Percentiles rank a stretch among this genome's conserved stretches.
phyloP scores from a whole-genome alignment of 805 yeast species.

The Saturnispora halmiae region DNA sequence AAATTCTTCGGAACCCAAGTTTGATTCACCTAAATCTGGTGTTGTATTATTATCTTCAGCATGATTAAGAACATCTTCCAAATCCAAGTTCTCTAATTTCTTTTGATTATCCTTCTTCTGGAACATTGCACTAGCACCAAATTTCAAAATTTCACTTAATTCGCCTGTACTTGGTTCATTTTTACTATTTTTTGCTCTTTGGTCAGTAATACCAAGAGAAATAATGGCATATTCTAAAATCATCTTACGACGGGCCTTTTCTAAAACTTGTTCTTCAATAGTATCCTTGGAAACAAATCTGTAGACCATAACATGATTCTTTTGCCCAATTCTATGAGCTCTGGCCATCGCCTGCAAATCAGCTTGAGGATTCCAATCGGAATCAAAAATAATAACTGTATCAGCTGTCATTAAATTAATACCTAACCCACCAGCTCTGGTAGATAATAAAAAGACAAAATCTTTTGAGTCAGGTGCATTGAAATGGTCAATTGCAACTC shows the following conservation, averaged over 20 bases:
- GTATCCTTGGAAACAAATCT: slow-evolving; percentile 97
- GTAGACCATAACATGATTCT: slow-evolving; percentile 94
- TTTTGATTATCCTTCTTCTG: slow-evolving; percentile 88
- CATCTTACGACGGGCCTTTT: slow-evolving; percentile 96
- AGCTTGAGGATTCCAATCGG: slow-evolving; percentile 99
- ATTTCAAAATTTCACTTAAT: slow-evolving; percentile 84
- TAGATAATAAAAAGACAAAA: slow-evolving; percentile 79
- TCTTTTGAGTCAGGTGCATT: slow-evolving; percentile 90
- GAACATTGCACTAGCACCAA: slow-evolving; percentile 98
- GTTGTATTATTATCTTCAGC: slow-evolving; percentile 97
- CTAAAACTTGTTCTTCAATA: slow-evolving; percentile 94
- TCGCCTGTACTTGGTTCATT: slow-evolving; percentile 78
- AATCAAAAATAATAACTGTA: slow-evolving; percentile 94
- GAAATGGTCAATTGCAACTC: slow-evolving; percentile 92
- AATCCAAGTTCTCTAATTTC: slow-evolving; percentile 87
- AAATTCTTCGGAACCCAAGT: slow-evolving; percentile 96
- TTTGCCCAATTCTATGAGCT: slow-evolving; percentile 99
- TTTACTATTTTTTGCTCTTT: slow-evolving; percentile 40
- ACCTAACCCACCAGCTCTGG: slow-evolving; percentile 99
- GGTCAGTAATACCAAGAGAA: slow-evolving; percentile 88
- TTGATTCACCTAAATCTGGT: slow-evolving; percentile 95
- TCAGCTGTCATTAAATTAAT: slow-evolving; percentile 98
- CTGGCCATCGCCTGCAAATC: slow-evolving; percentile 99
- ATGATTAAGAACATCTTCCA: slow-evolving; percentile 91
- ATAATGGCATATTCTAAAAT: slow-evolving; percentile 96